Evolutionary conservation across 257 asterid genomes (phyloP), one percentile per base, ranked within the genome.

Genomic region (Jacaranda mimosifolia): DNA sequence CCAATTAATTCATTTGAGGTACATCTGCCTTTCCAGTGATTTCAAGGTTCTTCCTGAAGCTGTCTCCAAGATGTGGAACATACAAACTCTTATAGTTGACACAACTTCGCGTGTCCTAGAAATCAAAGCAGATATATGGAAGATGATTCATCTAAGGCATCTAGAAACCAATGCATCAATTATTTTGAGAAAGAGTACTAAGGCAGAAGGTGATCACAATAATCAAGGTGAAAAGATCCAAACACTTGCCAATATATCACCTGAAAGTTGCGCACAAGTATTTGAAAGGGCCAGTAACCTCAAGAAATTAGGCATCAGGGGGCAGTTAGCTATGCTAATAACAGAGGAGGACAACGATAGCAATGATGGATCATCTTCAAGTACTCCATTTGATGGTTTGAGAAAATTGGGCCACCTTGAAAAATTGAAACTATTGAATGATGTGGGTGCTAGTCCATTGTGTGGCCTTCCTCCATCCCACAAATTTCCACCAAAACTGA

Each of bases 141-240:
- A 48, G 26, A 59, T 87, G 89, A 35, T 36, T 57, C 77, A 72
- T 11, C 39, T 87, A 40, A 79, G 87, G 77, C 88, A 88, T 72
- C 6, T 88, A 0, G 73, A 58, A 66, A 78, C 87, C 3, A 87
- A 85, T 21, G 79, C 87, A 10, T 36, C 84, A 19, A 72, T 83
- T 6, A 0, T 13, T 58, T 17, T 87, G n/a, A 55, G 3, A 1
- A 21, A 40, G 43, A 13, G 21, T 0, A 10, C 18, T 5, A 3
- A 2, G 9, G 19, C n/a, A 7, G 46, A 17, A 5, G 3, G n/a
- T 0, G 9, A 15, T 7, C 14, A 35, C 39, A 8, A 15, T 2
- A 70, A 0, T 26, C 32, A 26, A 8, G 38, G 52, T 5, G 14
- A 42, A 32, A 75, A 74, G 2, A 81, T 89, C 9, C 86, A 74